A percentile compares a stretch with the other conserved stretches of the same genome.
Conservation (phyloP, 2,329 filamentous ascomycete species). For the Penicillium aurantiogriseum region DNA sequence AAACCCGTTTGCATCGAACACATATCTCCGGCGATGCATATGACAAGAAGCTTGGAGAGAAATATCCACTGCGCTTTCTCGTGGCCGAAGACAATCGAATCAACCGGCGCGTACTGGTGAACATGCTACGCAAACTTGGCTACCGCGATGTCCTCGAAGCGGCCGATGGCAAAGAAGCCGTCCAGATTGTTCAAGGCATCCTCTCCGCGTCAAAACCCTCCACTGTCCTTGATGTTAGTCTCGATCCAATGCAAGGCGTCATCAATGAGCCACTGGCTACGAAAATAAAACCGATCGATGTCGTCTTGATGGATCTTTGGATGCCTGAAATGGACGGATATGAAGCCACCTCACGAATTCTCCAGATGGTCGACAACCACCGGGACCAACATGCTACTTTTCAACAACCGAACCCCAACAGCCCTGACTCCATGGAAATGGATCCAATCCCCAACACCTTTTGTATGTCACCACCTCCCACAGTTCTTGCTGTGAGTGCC, state of each 20-base stretch:
- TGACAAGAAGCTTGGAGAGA: conserved; percentile 58
- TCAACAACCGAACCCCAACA: conserved; percentile 10
- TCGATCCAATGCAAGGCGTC: conserved; percentile 14
- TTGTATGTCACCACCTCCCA: conserved; percentile 43
- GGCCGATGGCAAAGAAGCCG: conserved; percentile 66
- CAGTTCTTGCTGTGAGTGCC: conserved; percentile 63
- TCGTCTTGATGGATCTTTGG: conserved; percentile 73
- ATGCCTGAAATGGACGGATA: conserved; percentile 74
- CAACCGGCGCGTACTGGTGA: conserved; percentile 65
- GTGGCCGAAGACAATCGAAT: conserved; percentile 73
- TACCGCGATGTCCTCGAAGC: conserved; percentile 64
- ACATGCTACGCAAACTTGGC: conserved; percentile 65
- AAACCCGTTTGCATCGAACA: conserved; percentile 28
- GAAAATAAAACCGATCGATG: conserved; percentile 52
- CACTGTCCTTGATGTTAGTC: conserved; percentile 18
- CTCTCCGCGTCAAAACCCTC: conserved; percentile 29
- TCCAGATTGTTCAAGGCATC: conserved; percentile 57
- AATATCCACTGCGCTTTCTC: conserved; percentile 64
- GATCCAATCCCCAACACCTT: conserved; percentile 8
- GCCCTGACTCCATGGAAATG: conserved; percentile 18
- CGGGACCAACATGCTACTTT: conserved; percentile 23
- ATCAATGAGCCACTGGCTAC: conserved; percentile 24
- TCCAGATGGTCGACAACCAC: conserved; percentile 51
- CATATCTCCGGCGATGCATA: conserved; percentile 37
- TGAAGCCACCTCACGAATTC: conserved; percentile 63